These are phyloP conservation scores for Didymella pomorum DNA, from an alignment of 2,329 filamentous ascomycete genomes.

Conservation along the genomic window DNA sequence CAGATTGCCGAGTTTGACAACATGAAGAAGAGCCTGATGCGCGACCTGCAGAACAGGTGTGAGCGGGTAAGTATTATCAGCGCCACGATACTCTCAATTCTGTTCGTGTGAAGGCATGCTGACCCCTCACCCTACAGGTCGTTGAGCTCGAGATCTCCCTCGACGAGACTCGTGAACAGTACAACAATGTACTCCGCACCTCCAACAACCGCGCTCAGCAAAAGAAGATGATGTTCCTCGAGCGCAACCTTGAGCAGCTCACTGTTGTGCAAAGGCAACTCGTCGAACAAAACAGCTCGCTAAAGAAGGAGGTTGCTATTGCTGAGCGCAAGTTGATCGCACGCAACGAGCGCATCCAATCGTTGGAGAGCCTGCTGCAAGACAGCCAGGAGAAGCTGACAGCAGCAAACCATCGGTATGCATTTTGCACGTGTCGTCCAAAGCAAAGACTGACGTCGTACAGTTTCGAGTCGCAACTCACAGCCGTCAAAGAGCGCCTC, in stretches of 20 bases:
- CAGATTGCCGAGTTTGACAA: conserved; percentile 98
- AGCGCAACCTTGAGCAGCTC: conserved; percentile 96
- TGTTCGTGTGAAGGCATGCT: conserved; percentile 27
- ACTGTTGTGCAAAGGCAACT: conserved; percentile 97
- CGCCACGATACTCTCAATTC: conserved; percentile 18
- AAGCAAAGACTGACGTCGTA: conserved; percentile 14
- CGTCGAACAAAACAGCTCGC: conserved; percentile 88
- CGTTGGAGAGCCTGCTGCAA: conserved; percentile 87
- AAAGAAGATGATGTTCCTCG: conserved; percentile 99
- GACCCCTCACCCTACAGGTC: conserved; percentile 56
- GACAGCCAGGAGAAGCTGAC: conserved; percentile 99
- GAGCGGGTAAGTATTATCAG: conserved; percentile 69
- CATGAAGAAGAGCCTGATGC: conserved; percentile 99
- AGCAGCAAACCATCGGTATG: conserved; percentile 94
- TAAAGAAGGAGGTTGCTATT: conserved; percentile 99
- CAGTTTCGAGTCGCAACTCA: conserved; percentile 97
- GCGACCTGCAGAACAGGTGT: conserved; percentile 96
- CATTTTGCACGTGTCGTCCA: conserved; percentile 28
- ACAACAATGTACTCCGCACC: conserved; percentile 95
- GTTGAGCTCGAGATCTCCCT: conserved; percentile 98
- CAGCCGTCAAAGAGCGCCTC: conserved; percentile 95
- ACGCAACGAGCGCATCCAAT: conserved; percentile 95
- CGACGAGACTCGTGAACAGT: conserved; percentile 97
- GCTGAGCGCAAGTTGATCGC: conserved; percentile 97
- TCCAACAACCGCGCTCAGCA: conserved; percentile 99